A percentile compares a stretch with the other conserved stretches of the same genome.
Conservation (phyloP, 345 rosid genomes). For the Mercurialis annua region DNA sequence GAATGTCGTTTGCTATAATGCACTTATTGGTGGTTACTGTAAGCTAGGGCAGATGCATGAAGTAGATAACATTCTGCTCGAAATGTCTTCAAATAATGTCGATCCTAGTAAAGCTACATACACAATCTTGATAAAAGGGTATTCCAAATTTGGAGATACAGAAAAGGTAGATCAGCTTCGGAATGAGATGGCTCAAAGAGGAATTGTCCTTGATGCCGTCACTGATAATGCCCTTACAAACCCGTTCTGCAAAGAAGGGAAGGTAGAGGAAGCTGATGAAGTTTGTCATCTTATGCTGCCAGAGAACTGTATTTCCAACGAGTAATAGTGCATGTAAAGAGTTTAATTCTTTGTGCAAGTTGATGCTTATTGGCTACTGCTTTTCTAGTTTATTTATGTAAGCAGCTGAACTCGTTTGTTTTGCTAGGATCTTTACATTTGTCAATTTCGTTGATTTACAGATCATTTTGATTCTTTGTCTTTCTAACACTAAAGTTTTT, state of each 20-base stretch:
- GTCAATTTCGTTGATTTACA: too few species aligned
- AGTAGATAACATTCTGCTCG: slow-evolving; percentile 44
- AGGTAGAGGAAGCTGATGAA: slow-evolving; percentile 48
- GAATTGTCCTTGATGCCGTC: slow-evolving; percentile 54
- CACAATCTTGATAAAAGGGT: slow-evolving; percentile 50
- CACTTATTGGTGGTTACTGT: slow-evolving; percentile 70
- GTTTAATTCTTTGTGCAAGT: too few species aligned
- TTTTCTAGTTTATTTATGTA: too few species aligned
- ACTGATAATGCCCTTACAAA: slow-evolving; percentile 57
- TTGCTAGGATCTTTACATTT: too few species aligned
- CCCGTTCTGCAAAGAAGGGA: slow-evolving; percentile 59
- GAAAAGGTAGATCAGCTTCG: slow-evolving; percentile 59
- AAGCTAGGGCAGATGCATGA: slow-evolving; percentile 64
- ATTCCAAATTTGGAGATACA: slow-evolving; percentile 43
- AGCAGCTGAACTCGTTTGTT: too few species aligned
- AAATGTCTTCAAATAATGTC: slow-evolving; percentile 51
- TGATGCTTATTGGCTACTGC: too few species aligned
- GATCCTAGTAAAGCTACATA: slow-evolving; percentile 72
- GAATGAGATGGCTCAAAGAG: slow-evolving; percentile 52
- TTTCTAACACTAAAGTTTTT: too few species aligned
- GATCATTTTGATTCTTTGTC: too few species aligned
- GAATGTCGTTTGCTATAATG: slow-evolving; percentile 66
- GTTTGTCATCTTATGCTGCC: slow-evolving; percentile 37
- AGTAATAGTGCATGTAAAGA: too few species aligned
- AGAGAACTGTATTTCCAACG: slow-evolving; percentile 24